phyloP scores from a whole-genome alignment of 352 stramenopile species.

The Peronospora farinosa region DNA sequence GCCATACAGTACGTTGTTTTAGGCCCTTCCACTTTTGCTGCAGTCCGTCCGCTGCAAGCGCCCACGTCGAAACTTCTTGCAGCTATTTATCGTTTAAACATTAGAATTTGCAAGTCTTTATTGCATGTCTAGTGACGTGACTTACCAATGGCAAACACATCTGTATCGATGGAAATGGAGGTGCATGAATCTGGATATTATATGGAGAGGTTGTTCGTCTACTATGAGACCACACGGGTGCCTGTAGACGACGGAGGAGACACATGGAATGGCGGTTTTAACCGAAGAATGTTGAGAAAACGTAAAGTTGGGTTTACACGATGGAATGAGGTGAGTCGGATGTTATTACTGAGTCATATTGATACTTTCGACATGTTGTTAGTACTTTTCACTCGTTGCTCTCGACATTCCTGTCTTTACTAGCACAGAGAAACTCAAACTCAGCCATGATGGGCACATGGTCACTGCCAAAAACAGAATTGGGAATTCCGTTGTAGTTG shows the following conservation, averaged over 20 bases:
- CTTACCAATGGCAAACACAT: slow-evolving; percentile 12
- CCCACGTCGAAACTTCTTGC: slow-evolving; percentile 59
- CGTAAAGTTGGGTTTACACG: background rate
- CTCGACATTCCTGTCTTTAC: slow-evolving; percentile 9
- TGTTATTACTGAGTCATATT: background rate
- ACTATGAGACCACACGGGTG: slow-evolving; percentile 11
- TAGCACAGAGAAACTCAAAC: slow-evolving; percentile 62
- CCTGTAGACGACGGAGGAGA: slow-evolving; percentile 7
- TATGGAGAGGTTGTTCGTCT: background rate
- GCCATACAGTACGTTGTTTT: slow-evolving; percentile 78
- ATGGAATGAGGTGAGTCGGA: background rate
- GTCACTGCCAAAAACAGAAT: slow-evolving; percentile 79
- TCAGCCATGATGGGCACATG: slow-evolving; percentile 84
- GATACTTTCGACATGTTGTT: background rate
- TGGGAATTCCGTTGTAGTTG: slow-evolving; percentile 86
- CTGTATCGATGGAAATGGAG: background rate
- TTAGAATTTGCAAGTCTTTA: slow-evolving; percentile 5
- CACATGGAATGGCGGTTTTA: too few species aligned
- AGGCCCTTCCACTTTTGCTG: slow-evolving; percentile 78
- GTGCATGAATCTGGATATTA: background rate
- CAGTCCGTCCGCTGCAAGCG: slow-evolving; percentile 62
- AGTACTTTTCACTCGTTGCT: slow-evolving; percentile 28
- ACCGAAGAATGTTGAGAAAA: background rate
- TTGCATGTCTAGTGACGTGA: background rate
- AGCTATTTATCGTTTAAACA: slow-evolving; percentile 6